Evolutionary conservation across 2,329 filamentous ascomycete species (phyloP).

Genomic region (Epichloe coenophiala): DNA sequence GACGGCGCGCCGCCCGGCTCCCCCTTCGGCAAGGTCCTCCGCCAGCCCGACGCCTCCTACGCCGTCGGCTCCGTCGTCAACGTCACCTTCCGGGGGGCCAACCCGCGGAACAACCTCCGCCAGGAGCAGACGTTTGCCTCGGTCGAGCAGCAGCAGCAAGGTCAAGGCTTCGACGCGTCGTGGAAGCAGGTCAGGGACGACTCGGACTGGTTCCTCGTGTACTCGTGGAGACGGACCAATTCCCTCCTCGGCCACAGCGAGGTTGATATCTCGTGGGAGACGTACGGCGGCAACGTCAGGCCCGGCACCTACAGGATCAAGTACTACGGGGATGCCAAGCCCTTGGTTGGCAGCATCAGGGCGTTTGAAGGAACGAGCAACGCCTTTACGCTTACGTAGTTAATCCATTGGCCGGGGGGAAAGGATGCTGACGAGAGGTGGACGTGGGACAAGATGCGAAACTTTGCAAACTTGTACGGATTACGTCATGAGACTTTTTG

Average conservation of each 20-base stretch:
- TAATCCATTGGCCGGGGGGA: too few relatives aligned
- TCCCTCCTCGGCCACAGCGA: conserved; percentile 60
- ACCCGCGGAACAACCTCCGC: conserved; percentile 76
- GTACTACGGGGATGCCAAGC: conserved; percentile 78
- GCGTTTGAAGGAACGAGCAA: conserved; percentile 12
- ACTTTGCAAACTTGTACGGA: too few relatives aligned
- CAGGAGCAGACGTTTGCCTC: conserved; percentile 66
- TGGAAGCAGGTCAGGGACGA: conserved; percentile 64
- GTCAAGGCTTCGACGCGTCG: too few relatives aligned
- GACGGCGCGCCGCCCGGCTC: conserved; percentile 55
- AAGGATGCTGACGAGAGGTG: too few relatives aligned
- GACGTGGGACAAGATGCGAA: too few relatives aligned
- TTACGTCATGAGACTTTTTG: too few relatives aligned
- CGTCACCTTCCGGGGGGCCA: conserved; percentile 69
- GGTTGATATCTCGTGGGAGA: conserved; percentile 68
- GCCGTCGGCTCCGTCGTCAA: conserved; percentile 46
- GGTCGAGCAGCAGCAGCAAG: conserved; percentile 55
- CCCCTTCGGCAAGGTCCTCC: conserved; percentile 54
- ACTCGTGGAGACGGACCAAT: conserved; percentile 63
- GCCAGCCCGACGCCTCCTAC: conserved; percentile 41
- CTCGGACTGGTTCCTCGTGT: conserved; percentile 72
- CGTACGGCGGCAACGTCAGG: conserved; percentile 28
- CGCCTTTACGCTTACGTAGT: conserved; percentile 8
- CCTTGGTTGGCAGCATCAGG: conserved; percentile 26
- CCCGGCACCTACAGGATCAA: conserved; percentile 61